Conservation (phyloP, 257 asterid species). For the Solanum habrochaites region DNA sequence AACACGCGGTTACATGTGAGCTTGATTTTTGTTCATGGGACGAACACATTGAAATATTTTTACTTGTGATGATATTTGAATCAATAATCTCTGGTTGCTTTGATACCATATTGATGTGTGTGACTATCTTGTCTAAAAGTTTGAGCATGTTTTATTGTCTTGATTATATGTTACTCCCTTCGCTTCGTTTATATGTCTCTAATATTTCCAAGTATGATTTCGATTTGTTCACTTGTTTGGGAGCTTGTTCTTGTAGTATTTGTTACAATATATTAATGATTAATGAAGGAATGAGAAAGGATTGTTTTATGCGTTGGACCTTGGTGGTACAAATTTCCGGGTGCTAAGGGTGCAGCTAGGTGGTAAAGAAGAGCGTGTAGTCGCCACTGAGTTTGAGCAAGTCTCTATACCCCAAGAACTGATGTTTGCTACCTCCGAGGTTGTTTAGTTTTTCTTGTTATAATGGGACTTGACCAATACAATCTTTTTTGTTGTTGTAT, state of each 20-base stretch:
- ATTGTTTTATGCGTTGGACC: conserved; percentile 69
- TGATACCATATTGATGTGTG: background rate
- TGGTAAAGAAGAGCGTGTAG: conserved; percentile 54
- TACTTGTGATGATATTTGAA: background rate
- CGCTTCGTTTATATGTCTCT: background rate
- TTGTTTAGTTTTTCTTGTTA: background rate
- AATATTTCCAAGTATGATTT: background rate
- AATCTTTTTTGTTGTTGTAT: background rate
- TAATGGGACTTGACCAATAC: background rate
- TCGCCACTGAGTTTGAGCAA: conserved; percentile 59
- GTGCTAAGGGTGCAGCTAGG: conserved; percentile 74
- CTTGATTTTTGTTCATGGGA: background rate
- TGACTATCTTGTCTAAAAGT: background rate
- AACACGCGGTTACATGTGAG: background rate
- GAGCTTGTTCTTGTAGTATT: background rate
- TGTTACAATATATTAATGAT: background rate
- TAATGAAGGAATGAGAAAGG: conserved; percentile 60
- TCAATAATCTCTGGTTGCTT: background rate
- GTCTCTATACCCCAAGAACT: conserved; percentile 54
- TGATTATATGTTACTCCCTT: background rate
- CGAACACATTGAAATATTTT: background rate
- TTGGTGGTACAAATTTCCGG: conserved; percentile 81
- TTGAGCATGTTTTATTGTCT: background rate
- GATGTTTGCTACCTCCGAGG: conserved; percentile 61
- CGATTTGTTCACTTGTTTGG: background rate